These are phyloP conservation scores for Trametes villosa DNA, from an alignment of 768 basidiomycete species.

Conservation along the genomic window DNA sequence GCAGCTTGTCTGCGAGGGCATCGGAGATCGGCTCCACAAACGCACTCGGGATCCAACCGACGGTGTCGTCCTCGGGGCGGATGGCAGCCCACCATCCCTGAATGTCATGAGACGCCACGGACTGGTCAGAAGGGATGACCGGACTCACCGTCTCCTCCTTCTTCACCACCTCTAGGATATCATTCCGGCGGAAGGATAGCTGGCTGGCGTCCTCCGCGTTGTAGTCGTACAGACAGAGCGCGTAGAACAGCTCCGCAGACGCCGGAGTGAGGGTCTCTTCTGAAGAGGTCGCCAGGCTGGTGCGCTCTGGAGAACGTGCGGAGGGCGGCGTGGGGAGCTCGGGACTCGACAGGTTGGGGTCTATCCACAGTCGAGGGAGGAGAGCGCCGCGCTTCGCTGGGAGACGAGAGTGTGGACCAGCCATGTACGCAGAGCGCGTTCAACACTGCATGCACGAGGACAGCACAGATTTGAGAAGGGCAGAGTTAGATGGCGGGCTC, in stretches of 20 bases:
- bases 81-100: conserved; percentile 84
- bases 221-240: conserved; percentile 73
- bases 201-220: conserved; percentile 61
- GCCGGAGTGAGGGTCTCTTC: conserved; percentile 20
- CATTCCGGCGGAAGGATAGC: conserved; percentile 65
- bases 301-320: conserved; percentile 15
- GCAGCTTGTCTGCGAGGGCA: conserved; percentile 54
- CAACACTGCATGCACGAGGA: conserved; percentile 12
- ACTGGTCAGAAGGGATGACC: neutral
- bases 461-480: neutral
- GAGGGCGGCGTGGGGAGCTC: conserved; percentile 21
- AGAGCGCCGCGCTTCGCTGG: conserved; percentile 17
- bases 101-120: neutral
- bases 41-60: conserved; percentile 80
- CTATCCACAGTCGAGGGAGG: conserved; percentile 29
- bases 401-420: conserved; percentile 9
- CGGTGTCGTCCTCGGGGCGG: conserved; percentile 49
- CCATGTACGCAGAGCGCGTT: conserved; percentile 7
- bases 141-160: conserved; percentile 54
- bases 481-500: neutral
- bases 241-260: conserved; percentile 46
- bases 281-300: conserved; percentile 19
- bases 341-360: conserved; percentile 21
- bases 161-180: conserved; percentile 69
- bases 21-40: conserved; percentile 62